Base-by-base conservation (phyloP, 2,329 filamentous ascomycete species). In the Apiospora malaysiana region DNA sequence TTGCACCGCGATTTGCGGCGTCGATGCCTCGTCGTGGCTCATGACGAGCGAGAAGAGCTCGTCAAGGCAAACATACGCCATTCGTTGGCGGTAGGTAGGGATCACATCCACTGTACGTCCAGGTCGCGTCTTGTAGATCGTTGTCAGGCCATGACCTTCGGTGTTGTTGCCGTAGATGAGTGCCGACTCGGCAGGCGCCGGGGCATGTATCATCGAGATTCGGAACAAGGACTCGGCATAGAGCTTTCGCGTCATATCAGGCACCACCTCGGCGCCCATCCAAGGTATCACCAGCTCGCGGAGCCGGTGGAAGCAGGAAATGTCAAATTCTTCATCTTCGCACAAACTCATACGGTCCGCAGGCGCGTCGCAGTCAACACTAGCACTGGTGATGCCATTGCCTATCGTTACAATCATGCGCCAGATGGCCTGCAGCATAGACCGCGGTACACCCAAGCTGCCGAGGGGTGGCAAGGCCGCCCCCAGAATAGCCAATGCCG, bases 251-350 rank as follows among this genome's bases (percentile, higher is more conserved):
- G 91, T 89, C 73, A 85, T 84, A 73, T 95, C 91, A 0, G 90
- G 85, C 8, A 98, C 87, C 2, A 84, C 81, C 7, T 87, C 79
- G 0, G 90, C 88, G 2, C 94, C 93, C 0, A 98, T 86, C 1
- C 88, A 83, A 0, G 94, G 92, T 5, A 94, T 92, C 51, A 97
- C 90, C 45, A 98, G 85, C 12, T 88, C 85, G 49, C 91, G 88
- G 0, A 98, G 84, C 67, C 87, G 86, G 42, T 83, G 83, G 78
- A 98, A 97, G 0, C 93, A 91, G 1, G 83, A 77, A 23, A 97
- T 92, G 78, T 99, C 96, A 76, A 97, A 97, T 1, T 85, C 81
- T 81, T 98, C 91, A 77, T 99, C 95, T 10, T 85, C 84, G 3
- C 83, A 80, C 46, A 95, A 85, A 72, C 86, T 81, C 1, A 86